These are phyloP conservation scores for Pseudogymnoascus sp. DNA, from an alignment of 2,329 filamentous ascomycete genomes.

Conservation along the genomic window DNA sequence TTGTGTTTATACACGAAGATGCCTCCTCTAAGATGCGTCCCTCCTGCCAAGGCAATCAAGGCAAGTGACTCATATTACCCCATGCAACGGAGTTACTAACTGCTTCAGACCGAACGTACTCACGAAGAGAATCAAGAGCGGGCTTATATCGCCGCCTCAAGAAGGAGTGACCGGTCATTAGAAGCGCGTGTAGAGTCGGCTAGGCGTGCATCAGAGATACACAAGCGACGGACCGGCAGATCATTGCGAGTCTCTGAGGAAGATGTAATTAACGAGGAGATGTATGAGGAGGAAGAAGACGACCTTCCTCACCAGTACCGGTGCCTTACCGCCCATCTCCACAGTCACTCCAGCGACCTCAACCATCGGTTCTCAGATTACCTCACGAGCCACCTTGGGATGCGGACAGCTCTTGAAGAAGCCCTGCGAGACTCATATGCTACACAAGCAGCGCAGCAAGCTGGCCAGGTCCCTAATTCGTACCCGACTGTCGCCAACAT, in stretches of 20 bases:
- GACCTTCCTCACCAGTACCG: slow-evolving; percentile 62
- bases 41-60: slow-evolving; percentile 31
- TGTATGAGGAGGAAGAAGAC: slow-evolving; percentile 94
- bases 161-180: slow-evolving; percentile 75
- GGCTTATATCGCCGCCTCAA: slow-evolving; percentile 86
- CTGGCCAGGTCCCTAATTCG: not conserved
- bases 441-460: not conserved
- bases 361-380: slow-evolving; percentile 34
- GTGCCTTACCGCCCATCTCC: slow-evolving; percentile 51
- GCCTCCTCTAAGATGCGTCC: slow-evolving; percentile 25
- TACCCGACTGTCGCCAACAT: not conserved
- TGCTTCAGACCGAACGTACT: slow-evolving; percentile 57
- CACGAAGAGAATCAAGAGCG: slow-evolving; percentile 79
- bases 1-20: slow-evolving; percentile 15
- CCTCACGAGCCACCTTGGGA: slow-evolving; percentile 45
- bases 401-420: not conserved
- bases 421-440: not conserved
- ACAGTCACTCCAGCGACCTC: slow-evolving; percentile 18
- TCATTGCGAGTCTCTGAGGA: slow-evolving; percentile 74
- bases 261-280: slow-evolving; percentile 83
- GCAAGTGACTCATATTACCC: slow-evolving; percentile 12
- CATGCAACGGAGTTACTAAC: slow-evolving; percentile 17
- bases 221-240: slow-evolving; percentile 79
- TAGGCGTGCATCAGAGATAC: slow-evolving; percentile 78
- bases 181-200: slow-evolving; percentile 87